Base-by-base conservation (phyloP, 2,329 filamentous ascomycete species). In the Botrytis aclada region DNA sequence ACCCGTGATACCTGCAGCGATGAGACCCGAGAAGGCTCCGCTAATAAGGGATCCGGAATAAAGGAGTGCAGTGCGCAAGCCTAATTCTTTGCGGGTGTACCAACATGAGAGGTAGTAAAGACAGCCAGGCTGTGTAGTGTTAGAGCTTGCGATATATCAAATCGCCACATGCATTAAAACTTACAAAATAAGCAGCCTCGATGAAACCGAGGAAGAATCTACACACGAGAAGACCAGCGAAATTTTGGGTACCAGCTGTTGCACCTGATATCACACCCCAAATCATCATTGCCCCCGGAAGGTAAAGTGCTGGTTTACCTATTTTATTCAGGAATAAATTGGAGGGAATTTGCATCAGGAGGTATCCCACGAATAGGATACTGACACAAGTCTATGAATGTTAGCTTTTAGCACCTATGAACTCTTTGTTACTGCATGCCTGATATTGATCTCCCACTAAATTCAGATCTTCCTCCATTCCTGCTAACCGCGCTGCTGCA, bases 21-120 rank as follows among this genome's bases (percentile, higher is more conserved):
- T 87, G 14, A 90, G 81, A 3, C 90, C 91, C 0, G 90, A 92
- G 78, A 94, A 93, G 1, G 92, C 91, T 7, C 91, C 90, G 0
- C 89, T 91, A 32, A 94, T 86, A 41, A 93, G 83, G 0, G 89
- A 89, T 0, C 91, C 92, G 0, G 89, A 88, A 80, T 92, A 92
- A 10, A 93, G 84, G 32, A 90, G 83, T 2, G 89, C 89, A 22
- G 88, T 92, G 16, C 90, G 85, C n/a, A 91, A 82, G 16, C 87
- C 88, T 2, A 92, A 84, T 79, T 92, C 92, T 75, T 89, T 88
- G 62, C 90, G 86, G 0, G 89, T 93, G 77, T 93, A 93, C 90
- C 91, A 93, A 71, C 84, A 86, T 73, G 83, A 85, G 54, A 92
- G 84, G 76, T 88, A 91, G 82, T 89, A 92, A 5, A 92, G 81